Evolutionary conservation across 139 green algal genomes (phyloP), one percentile per base, ranked within the genome.

Genomic region (Volvox africanus): DNA sequence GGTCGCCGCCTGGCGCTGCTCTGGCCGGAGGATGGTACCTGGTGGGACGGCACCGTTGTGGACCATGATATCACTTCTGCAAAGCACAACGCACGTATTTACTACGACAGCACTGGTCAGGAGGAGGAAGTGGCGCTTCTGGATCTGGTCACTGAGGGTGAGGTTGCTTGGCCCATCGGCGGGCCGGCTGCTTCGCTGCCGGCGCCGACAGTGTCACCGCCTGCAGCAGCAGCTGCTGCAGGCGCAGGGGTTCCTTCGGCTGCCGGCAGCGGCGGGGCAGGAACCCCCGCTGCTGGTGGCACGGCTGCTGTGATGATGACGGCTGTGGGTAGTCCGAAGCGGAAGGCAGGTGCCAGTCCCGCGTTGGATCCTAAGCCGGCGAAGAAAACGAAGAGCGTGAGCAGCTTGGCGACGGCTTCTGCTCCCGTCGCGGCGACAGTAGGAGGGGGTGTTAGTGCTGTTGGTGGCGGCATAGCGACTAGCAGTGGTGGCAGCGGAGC

Each of bases 301-400:
- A 1, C 71, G 26, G 71, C 71, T 16, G 71, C 79, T 6, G 12
- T 21, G 30, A 73, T 32, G 36, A 11, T 36, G 35, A 20, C 44
- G 32, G 33, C 44, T 26, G 1, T 62, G 67, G 84, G 62, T 14
- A 61, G 14, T 19, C 36, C 80, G 50, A 89, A 89, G 36, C 83
- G 83, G 26, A 89, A 80, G 68, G 79, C 83, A 5, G 83, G 67
- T 28, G 36, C 67, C 83, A 89, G 83, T n/a, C 83, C 83, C 0
- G 83, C 35, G 26, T 9, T 80, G 36, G 83, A 89, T 22, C 17
- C 22, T 35, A 79, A 62, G 33, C 71, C 73, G 3, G 50, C 86
- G 9, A 90, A 85, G 86, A 89, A 89, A 65, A 89, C 83, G 67
- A 80, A 80, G 68, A 89, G 83, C 83, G 83, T 89, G 13, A 81